Conservation (phyloP, 176 grass and related monocot species). For the Cenchrus purpureus region DNA sequence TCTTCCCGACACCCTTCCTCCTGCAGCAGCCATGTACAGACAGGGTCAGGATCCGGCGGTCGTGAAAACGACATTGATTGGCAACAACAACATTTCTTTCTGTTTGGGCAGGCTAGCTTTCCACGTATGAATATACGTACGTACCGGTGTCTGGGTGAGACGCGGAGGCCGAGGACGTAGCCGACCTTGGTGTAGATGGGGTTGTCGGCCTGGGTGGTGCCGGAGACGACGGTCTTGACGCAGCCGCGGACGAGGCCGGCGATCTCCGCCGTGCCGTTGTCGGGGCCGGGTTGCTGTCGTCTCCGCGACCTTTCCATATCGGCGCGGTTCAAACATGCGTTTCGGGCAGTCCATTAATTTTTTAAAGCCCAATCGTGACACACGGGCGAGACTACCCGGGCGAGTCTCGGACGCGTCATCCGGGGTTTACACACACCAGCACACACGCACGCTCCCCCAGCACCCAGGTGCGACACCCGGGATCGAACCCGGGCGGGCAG, state of each 20-base stretch:
- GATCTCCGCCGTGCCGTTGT: conserved; percentile 48
- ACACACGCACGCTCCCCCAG: too few relatives aligned
- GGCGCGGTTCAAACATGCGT: conserved; percentile 48
- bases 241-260: conserved; percentile 84
- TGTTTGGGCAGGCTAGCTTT: too few relatives aligned
- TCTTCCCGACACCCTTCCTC: conserved; percentile 64
- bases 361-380: too few relatives aligned
- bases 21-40: conserved; percentile 27
- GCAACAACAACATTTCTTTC: not conserved
- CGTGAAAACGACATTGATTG: conserved; percentile 3
- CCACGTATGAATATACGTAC: not conserved
- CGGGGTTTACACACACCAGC: too few relatives aligned
- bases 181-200: conserved; percentile 74
- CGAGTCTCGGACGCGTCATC: too few relatives aligned
- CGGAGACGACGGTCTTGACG: conserved; percentile 80
- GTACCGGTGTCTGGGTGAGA: conserved; percentile 75
- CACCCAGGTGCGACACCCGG: too few relatives aligned
- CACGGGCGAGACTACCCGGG: too few relatives aligned
- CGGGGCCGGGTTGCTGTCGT: conserved; percentile 31
- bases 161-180: conserved; percentile 89
- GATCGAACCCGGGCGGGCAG: too few relatives aligned
- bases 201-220: conserved; percentile 13
- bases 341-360: conserved; percentile 26
- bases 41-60: not conserved
- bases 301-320: conserved; percentile 61